Evolutionary conservation across 257 asterid genomes (phyloP), one percentile per base, ranked within the genome.

Genomic region (Eucommia ulmoides): DNA sequence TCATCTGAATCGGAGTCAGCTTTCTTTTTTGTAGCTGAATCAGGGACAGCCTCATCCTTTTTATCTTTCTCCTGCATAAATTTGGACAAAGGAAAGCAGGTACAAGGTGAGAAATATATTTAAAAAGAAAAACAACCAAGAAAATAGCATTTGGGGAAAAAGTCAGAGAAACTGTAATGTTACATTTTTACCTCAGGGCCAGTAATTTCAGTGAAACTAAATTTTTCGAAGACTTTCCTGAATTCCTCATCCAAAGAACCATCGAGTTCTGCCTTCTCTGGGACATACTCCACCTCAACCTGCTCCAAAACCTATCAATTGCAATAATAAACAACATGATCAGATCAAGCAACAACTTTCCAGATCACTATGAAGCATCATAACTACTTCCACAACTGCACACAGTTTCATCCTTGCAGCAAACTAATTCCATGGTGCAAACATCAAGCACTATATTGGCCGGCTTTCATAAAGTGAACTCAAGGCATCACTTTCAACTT

Each of bases 261-360:
- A 50, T 73, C 84, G 41, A 85, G 61, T 53, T 80, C 93, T 4
- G 84, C 91, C 70, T 70, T 80, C 51, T 89, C 98, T 22, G 94
- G 94, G 11, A 89, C 83, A 75, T 80, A 89, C 66, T 89, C 98
- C 56, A 85, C 68, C 74, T 78, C 98, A 54, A 89, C 93, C n/a
- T 48, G 77, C 68, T 66, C 89, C 54, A 67, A 41, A 33, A 42
- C 64, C 96, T 85, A 70, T 33, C 4, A 18, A 42, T 4, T 35
- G 11, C 15, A 15, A 35, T 15, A 35, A 33, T 2, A 33, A 35
- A 17, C 2, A 35, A 35, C 11, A 35, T 17, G 11, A 35, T 17
- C 11, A 4, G 11, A 35, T 2, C 15, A 3, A 11, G 16, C n/a
- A 17, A 6, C 44, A 10, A 35, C 1, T 15, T 17, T 10, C 44